Conservation (phyloP, 805 yeast species). For the Candida loeiensis region DNA sequence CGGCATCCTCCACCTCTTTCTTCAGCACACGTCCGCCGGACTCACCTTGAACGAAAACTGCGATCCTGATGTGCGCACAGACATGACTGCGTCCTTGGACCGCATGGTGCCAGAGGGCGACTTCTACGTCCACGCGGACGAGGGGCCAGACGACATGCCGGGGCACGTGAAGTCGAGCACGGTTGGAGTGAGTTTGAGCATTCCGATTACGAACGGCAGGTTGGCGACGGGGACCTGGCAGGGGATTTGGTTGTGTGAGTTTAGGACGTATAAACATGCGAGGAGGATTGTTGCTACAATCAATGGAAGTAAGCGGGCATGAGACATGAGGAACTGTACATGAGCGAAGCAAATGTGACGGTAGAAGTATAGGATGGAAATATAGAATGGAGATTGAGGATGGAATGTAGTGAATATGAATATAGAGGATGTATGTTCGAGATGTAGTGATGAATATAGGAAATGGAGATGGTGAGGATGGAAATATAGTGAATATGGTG, state of each 20-base stretch:
- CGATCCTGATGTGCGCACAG: constrained; percentile 73
- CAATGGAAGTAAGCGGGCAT: constrained; percentile 44
- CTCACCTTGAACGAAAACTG: constrained; percentile 74
- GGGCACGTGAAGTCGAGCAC: constrained; percentile 62
- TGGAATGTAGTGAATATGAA: too few relatives aligned
- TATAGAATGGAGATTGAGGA: not conserved
- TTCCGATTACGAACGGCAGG: constrained; percentile 68
- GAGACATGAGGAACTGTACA: too few relatives aligned
- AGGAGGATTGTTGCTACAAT: constrained; percentile 71
- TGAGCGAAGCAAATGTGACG: too few relatives aligned
- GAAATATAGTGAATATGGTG: too few relatives aligned
- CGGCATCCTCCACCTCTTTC: constrained; percentile 62
- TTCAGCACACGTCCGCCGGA: constrained; percentile 80
- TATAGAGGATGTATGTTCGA: too few relatives aligned
- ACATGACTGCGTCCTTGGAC: constrained; percentile 62
- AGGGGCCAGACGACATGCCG: constrained; percentile 84
- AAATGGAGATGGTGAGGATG: too few relatives aligned
- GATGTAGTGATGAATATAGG: too few relatives aligned
- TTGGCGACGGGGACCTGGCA: constrained; percentile 83
- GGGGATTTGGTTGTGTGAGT: constrained; percentile 74
- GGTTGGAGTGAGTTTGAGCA: constrained; percentile 56
- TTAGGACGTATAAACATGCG: constrained; percentile 59
- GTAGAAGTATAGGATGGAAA: not conserved
- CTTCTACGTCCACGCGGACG: constrained; percentile 61
- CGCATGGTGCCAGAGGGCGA: constrained; percentile 64